A percentile compares a stretch with the other conserved stretches of the same genome.
phyloP scores from a whole-genome alignment of 1,284 basidiomycete species.

The Coriolopsis trogii region DNA sequence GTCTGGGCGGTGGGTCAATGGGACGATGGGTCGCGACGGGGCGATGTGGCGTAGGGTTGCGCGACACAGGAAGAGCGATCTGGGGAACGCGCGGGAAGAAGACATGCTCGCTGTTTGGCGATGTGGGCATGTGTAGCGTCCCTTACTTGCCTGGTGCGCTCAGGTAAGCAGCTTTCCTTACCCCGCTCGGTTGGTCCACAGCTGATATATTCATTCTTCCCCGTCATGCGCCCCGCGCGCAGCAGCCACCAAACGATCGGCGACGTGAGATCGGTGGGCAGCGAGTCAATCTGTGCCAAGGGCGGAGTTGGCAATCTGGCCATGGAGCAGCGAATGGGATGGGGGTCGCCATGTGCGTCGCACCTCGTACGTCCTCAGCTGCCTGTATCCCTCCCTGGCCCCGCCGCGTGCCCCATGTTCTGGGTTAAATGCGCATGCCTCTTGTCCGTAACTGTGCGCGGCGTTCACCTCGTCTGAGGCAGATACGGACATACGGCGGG shows the following conservation, averaged over 20 bases:
- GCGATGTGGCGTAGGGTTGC: slow-evolving; percentile 3
- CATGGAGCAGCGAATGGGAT: slow-evolving; percentile 3
- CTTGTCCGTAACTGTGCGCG: slow-evolving; percentile 4
- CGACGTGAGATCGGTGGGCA: slow-evolving; percentile 17
- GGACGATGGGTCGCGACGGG: too few relatives aligned
- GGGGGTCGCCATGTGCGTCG: slow-evolving; percentile 4
- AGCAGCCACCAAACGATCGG: slow-evolving; percentile 16
- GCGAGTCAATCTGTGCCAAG: slow-evolving; percentile 14
- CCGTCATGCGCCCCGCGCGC: slow-evolving; percentile 10
- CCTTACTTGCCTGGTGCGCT: too few relatives aligned
- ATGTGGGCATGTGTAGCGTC: slow-evolving; percentile 22
- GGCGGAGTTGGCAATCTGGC: too few relatives aligned
- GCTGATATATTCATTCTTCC: not conserved
- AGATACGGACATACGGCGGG: slow-evolving; percentile 12
- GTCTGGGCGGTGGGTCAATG: not conserved
- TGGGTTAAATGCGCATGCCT: slow-evolving; percentile 2
- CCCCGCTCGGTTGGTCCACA: too few relatives aligned
- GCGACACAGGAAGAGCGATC: slow-evolving; percentile 4
- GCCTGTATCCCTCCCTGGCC: too few relatives aligned
- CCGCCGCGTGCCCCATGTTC: too few relatives aligned
- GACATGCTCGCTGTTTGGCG: slow-evolving; percentile 19
- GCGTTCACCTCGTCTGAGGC: slow-evolving; percentile 2
- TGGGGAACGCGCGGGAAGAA: slow-evolving; percentile 1
- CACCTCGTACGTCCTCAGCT: too few relatives aligned
- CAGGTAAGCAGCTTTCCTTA: too few relatives aligned